Percentiles rank a stretch among this genome's conserved stretches.
Conservation (phyloP, 306 rosid species). For the cucumber (Cucumis sativus) region DNA sequence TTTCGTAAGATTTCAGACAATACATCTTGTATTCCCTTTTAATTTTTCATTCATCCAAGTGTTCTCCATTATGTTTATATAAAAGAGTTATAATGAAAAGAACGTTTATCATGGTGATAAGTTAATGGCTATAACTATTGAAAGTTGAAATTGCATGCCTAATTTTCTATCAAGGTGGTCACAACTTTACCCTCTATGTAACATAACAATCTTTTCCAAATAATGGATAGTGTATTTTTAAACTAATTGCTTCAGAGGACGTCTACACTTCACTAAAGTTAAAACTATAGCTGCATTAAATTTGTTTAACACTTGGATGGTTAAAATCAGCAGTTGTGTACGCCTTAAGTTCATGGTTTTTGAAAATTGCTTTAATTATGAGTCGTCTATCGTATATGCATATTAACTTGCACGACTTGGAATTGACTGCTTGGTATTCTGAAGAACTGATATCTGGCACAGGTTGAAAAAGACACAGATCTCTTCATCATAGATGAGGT, state of each 20-base stretch:
- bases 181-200: neutral
- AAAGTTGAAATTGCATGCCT: neutral
- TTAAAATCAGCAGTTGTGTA: neutral
- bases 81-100: too few species aligned
- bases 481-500: slow-evolving; percentile 75
- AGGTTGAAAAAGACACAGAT: slow-evolving; percentile 64
- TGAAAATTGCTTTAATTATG: neutral
- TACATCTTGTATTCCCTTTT: neutral
- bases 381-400: neutral
- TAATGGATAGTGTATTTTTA: neutral
- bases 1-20: neutral
- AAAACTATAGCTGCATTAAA: neutral
- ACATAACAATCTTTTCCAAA: neutral
- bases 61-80: neutral
- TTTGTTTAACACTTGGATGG: neutral
- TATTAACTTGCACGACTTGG: neutral
- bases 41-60: neutral
- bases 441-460: slow-evolving; percentile 5
- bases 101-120: neutral
- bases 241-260: neutral
- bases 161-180: neutral
- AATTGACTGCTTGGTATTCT: slow-evolving; percentile 1
- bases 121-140: neutral
- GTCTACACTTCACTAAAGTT: neutral
- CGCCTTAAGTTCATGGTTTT: neutral